Base-by-base conservation (phyloP, 129 eudicot species). In the Erigeron canadensis region DNA sequence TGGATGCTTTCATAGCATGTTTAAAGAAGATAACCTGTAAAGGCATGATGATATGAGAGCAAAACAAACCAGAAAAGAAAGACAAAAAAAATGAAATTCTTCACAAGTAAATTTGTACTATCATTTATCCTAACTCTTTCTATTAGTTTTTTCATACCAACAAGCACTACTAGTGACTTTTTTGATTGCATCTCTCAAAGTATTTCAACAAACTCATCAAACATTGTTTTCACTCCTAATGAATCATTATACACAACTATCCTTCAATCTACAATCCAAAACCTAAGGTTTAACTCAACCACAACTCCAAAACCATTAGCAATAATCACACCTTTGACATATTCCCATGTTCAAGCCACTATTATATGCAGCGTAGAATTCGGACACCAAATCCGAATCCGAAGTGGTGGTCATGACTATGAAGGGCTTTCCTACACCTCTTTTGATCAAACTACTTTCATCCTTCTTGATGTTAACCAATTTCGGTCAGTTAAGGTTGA, bases 61-160 rank as follows among this genome's bases (percentile, higher is more conserved):
- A n/a, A n/a, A n/a, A n/a, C n/a, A n/a, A n/a, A n/a, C n/a, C n/a
- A n/a, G n/a, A n/a, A n/a, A n/a, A n/a, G n/a, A 47, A 17, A 48
- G 15, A 73, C 63, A n/a, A n/a, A n/a, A 46, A 75, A 64, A 81
- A 55, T 40, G 75, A 11, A 22, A 10, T 18, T 56, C 0, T 18
- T 8, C 17, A 56, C 62, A 8, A 5, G 1, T 56, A 56, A 6
- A 56, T 10, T 18, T 19, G 62, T 0, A 12, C n/a, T n/a, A n/a
- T 56, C 11, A 56, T 18, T 56, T 56, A 6, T 56, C 8, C 0
- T 9, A 56, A 56, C 21, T 56, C 21, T 56, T 18, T 18, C 18
- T 4, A 1, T 56, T 56, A 0, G 37, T 18, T 56, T 56, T 56
- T 7, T 56, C 19, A 0, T 10, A 7, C 7, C 62, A 56, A 17